A percentile compares a stretch with the other conserved stretches of the same genome.
Evolutionary conservation across 2,329 filamentous ascomycete species (phyloP).

Genomic region (Colletotrichum agaves): DNA sequence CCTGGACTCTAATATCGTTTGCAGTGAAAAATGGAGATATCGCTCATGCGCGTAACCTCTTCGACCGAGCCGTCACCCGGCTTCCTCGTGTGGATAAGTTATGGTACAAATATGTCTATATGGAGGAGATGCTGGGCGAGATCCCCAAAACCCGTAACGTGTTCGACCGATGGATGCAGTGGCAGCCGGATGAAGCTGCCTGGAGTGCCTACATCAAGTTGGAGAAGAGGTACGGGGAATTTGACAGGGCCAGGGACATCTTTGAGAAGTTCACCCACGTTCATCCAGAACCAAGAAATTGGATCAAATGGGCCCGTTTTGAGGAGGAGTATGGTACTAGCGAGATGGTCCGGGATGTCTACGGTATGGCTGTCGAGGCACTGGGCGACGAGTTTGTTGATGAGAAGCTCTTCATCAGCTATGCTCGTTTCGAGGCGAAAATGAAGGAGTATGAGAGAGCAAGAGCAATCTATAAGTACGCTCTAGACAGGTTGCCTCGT

Average conservation of each 20-base stretch:
- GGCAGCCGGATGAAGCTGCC: constrained; percentile 95
- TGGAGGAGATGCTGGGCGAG: constrained; percentile 98
- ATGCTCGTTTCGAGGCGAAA: constrained; percentile 94
- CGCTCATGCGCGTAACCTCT: constrained; percentile 93
- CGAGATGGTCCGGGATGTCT: constrained; percentile 92
- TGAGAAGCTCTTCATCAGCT: constrained; percentile 94
- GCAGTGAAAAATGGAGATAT: constrained; percentile 73
- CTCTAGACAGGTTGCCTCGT: constrained; percentile 88
- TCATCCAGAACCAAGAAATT: constrained; percentile 93
- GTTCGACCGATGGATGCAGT: constrained; percentile 98
- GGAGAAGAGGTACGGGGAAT: constrained; percentile 94
- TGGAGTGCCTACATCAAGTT: constrained; percentile 98
- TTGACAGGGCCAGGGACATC: constrained; percentile 87
- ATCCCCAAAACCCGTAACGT: constrained; percentile 91
- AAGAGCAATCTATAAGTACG: constrained; percentile 96
- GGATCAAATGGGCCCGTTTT: constrained; percentile 99
- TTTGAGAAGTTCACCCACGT: constrained; percentile 92
- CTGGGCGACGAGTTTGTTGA: constrained; percentile 96
- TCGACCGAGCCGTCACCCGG: constrained; percentile 94
- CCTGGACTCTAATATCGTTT: constrained; percentile 48
- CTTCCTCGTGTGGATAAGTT: constrained; percentile 93
- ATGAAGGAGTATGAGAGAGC: constrained; percentile 95
- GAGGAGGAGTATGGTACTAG: constrained; percentile 96
- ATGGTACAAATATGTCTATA: constrained; percentile 99
- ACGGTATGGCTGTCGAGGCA: constrained; percentile 86